A percentile compares a stretch with the other conserved stretches of the same genome.
Conservation (phyloP, 2,329 filamentous ascomycete species). For the Verticillium nubilum region DNA sequence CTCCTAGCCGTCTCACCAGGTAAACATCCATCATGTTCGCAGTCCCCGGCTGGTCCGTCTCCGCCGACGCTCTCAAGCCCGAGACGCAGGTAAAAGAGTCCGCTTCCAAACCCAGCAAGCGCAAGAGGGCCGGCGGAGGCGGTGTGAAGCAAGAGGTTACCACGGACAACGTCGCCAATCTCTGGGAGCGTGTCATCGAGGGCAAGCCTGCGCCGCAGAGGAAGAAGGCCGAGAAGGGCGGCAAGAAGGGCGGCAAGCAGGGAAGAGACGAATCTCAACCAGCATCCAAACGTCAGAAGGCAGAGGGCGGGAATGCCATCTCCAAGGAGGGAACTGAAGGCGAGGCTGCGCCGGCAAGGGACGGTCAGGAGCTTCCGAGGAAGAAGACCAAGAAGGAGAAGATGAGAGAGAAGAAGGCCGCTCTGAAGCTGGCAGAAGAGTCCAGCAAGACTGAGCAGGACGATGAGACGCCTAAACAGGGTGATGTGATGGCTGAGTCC, state of each 20-base stretch:
- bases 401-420: conserved; percentile 19
- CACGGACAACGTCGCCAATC: conserved; percentile 64
- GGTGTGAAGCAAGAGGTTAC: conserved; percentile 42
- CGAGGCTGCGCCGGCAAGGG: conserved; percentile 13
- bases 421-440: conserved; percentile 8
- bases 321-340: conserved; percentile 17
- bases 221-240: conserved; percentile 22
- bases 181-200: conserved; percentile 78
- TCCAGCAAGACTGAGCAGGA: conserved; percentile 12
- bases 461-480: not conserved
- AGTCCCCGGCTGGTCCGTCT: conserved; percentile 86
- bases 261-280: conserved; percentile 6
- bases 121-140: conserved; percentile 38
- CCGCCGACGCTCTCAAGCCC: conserved; percentile 63
- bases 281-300: conserved; percentile 5
- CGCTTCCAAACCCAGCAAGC: conserved; percentile 48
- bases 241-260: conserved; percentile 10
- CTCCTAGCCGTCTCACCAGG: conserved; percentile 1
- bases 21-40: conserved; percentile 68
- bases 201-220: conserved; percentile 40
- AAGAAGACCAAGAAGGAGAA: conserved; percentile 32
- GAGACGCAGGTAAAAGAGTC: conserved; percentile 41
- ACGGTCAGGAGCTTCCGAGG: conserved; percentile 18
- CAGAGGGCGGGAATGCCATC: conserved; percentile 11
- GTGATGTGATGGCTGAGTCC: conserved; percentile 29